Conservation (phyloP, 805 yeast species). For the Danielia oregonensis region DNA sequence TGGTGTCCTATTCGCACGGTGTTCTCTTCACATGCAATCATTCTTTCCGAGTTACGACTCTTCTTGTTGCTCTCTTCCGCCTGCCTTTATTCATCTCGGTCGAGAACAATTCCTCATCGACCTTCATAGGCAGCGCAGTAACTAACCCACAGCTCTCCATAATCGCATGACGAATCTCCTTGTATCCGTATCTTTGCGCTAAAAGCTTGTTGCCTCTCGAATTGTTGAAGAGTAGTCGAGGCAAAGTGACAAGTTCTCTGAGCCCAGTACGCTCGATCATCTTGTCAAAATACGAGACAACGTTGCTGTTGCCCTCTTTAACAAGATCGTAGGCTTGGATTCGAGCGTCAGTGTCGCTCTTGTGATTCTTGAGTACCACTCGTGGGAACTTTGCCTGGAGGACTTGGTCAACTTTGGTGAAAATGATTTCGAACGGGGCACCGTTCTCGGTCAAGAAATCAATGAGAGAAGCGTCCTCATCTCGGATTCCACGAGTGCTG, state of each 20-base stretch:
- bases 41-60: not conserved
- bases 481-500: constrained; percentile 55
- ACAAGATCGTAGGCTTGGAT: constrained; percentile 10
- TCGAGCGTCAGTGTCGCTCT: constrained; percentile 5
- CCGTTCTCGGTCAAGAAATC: constrained; percentile 51
- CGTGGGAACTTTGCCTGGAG: constrained; percentile 22
- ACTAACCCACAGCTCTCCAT: constrained; percentile 50
- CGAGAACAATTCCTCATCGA: constrained; percentile 2
- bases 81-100: constrained; percentile 1
- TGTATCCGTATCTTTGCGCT: constrained; percentile 48
- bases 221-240: constrained; percentile 51
- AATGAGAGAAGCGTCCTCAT: constrained; percentile 52
- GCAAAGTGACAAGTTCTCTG: constrained; percentile 33
- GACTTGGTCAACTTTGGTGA: constrained; percentile 72
- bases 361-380: constrained; percentile 6
- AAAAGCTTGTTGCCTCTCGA: constrained; percentile 34
- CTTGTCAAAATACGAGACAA: constrained; percentile 25
- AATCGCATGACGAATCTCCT: constrained; percentile 48
- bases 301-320: constrained; percentile 21
- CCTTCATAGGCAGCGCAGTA: constrained; percentile 1
- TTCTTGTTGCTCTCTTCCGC: not conserved
- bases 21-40: too few species aligned
- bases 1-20: too few species aligned
- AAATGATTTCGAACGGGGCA: constrained; percentile 65
- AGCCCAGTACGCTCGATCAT: constrained; percentile 36